Conservation (phyloP, 148 eudicot species). For the Camellia japonica region DNA sequence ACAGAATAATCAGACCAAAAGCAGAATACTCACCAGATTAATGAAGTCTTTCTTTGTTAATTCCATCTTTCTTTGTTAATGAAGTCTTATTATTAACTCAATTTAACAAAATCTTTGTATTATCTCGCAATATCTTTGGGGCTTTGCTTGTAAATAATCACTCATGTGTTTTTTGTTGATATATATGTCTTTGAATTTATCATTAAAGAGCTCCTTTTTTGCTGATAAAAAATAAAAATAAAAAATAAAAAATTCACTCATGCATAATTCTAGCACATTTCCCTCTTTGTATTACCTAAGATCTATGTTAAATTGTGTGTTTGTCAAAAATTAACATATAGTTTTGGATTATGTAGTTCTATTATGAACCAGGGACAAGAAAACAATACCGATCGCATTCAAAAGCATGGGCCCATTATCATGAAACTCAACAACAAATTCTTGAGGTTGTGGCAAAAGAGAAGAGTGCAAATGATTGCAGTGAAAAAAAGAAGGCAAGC, state of each 20-base stretch:
- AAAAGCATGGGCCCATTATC: conserved; percentile 2
- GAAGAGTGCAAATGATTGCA: background rate
- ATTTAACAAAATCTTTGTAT: too few species aligned
- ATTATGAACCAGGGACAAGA: background rate
- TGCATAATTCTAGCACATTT: background rate
- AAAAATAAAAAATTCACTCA: background rate
- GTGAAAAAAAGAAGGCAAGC: too few species aligned
- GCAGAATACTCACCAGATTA: too few species aligned
- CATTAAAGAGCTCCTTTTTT: too few species aligned
- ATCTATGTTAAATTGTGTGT: background rate
- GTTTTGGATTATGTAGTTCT: conserved; percentile 3
- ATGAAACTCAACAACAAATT: background rate
- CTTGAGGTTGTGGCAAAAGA: background rate
- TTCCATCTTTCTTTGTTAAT: too few species aligned
- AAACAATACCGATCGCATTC: background rate
- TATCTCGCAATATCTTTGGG: background rate
- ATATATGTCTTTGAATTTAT: too few species aligned
- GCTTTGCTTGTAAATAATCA: background rate
- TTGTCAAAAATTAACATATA: background rate
- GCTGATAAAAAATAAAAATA: too few species aligned
- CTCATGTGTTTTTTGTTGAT: too few species aligned
- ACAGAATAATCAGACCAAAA: too few species aligned
- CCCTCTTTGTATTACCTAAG: background rate
- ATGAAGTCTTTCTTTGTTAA: too few species aligned
- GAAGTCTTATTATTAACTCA: too few species aligned